Evolutionary conservation across 106 monocot genomes (phyloP), one percentile per base, ranked within the genome.

Genomic region (Apostasia shenzhenica): DNA sequence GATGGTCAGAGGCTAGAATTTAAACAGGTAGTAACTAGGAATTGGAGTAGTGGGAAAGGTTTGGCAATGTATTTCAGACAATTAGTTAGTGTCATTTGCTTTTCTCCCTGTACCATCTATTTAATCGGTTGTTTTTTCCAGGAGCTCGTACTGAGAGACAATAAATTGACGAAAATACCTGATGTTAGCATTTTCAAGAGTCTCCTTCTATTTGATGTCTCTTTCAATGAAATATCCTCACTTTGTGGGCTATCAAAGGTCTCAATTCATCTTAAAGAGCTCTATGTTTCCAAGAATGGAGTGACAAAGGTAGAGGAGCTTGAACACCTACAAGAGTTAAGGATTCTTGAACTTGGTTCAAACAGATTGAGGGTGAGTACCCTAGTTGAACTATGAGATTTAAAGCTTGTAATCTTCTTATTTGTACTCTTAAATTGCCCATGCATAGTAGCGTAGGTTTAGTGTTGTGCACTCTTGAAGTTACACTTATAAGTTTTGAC

Each of bases 241-340:
- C 76, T 92, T 41, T 82, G 62, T 65, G 89, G 89, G 67, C 42
- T 97, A 55, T 84, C 92, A 14, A 83, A 86, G 80, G 95, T 97
- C 71, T 82, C 95, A 52, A 73, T 50, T 54, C 79, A 74, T 63
- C 81, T 97, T 7, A 89, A 89, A 67, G 95, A 97, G 71, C 83
- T 97, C 44, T 97, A 97, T 84, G 76, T 89, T 60, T 97, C 95
- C 41, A 97, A 97, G 66, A 97, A 97, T 75, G 92, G 87, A 78
- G 80, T 89, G n/a, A 71, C 73, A 68, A 97, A 87, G 53, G 89
- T 97, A 60, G 86, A 84, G 69, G 95, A 89, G 63, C 75, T 97
- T 72, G 84, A 86, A 14, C 95, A 89, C 63, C 76, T 97, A 67
- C 84, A 77, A 79, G 73, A 72, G 39, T 65, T 92, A 55, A 74